Conservation (phyloP, 2,329 filamentous ascomycete genomes). For the Coniochaeta sp. region DNA sequence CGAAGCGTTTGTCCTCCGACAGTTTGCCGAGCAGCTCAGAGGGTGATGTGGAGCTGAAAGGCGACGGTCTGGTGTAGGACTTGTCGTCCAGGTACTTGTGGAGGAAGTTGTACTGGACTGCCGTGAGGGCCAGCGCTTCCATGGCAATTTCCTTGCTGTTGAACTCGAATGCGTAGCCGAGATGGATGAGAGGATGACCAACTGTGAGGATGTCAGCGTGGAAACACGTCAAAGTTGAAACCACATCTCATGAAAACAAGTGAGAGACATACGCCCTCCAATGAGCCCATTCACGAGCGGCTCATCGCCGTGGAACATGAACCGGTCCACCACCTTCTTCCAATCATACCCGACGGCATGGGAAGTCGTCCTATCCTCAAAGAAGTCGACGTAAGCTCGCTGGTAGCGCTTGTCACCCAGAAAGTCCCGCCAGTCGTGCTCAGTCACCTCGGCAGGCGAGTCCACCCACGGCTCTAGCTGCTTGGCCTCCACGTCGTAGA, state of each 20-base stretch:
- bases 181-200: conserved; percentile 85
- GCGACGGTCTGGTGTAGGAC: conserved; percentile 58
- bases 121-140: conserved; percentile 70
- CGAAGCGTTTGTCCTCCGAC: conserved; percentile 60
- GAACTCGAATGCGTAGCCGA: conserved; percentile 90
- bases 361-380: conserved; percentile 80
- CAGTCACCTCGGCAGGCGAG: conserved; percentile 75
- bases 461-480: conserved; percentile 72
- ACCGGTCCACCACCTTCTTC: conserved; percentile 69
- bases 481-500: conserved; percentile 73
- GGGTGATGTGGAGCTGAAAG: conserved; percentile 53
- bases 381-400: conserved; percentile 87
- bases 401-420: conserved; percentile 76
- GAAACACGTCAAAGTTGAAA: background rate
- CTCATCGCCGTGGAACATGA: conserved; percentile 64
- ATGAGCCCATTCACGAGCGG: conserved; percentile 78
- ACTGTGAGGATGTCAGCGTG: conserved; percentile 42
- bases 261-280: conserved; percentile 58
- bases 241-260: background rate
- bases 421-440: conserved; percentile 80
- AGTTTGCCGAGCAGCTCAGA: conserved; percentile 67
- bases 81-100: conserved; percentile 66
- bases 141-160: conserved; percentile 79
- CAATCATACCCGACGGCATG: conserved; percentile 69
- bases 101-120: conserved; percentile 49